These are phyloP conservation scores for Pseudoscleropodium purum DNA, from an alignment of 225 moss, liverwort and hornwort species.

Conservation along the genomic window DNA sequence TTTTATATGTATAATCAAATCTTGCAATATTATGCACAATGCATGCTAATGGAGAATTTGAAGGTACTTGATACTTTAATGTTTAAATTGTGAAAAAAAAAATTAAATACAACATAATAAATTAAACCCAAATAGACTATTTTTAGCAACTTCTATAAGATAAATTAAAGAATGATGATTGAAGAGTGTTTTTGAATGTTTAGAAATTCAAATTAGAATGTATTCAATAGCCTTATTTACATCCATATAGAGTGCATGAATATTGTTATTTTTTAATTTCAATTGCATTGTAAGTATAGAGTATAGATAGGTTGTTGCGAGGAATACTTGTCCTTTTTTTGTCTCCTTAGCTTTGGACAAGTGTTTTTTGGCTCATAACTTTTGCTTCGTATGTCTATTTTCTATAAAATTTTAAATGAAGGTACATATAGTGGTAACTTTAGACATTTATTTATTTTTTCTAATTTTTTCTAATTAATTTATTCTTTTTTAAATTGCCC, in stretches of 20 bases:
- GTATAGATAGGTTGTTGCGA: too few species aligned
- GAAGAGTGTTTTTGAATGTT: background rate
- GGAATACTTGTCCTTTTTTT: too few species aligned
- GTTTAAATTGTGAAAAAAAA: background rate
- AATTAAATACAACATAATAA: background rate
- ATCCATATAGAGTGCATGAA: too few species aligned
- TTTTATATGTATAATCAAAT: background rate
- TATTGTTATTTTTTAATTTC: background rate
- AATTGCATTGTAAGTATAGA: background rate
- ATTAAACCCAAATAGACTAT: background rate
- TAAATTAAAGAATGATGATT: background rate
- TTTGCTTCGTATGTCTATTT: too few species aligned
- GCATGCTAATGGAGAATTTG: background rate
- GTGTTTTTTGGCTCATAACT: too few species aligned
- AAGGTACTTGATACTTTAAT: background rate
- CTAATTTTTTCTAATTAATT: too few species aligned
- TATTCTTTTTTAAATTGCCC: too few species aligned
- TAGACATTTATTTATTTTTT: too few species aligned
- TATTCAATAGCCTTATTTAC: background rate
- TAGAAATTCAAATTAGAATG: background rate
- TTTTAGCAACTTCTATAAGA: accelerated
- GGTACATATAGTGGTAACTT: too few species aligned
- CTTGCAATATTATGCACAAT: accelerated
- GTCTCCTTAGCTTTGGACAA: too few species aligned
- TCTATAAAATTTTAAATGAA: too few species aligned